Evolutionary conservation across 2,329 filamentous ascomycete species (phyloP).

Genomic region (Hymenoscyphus repandus): DNA sequence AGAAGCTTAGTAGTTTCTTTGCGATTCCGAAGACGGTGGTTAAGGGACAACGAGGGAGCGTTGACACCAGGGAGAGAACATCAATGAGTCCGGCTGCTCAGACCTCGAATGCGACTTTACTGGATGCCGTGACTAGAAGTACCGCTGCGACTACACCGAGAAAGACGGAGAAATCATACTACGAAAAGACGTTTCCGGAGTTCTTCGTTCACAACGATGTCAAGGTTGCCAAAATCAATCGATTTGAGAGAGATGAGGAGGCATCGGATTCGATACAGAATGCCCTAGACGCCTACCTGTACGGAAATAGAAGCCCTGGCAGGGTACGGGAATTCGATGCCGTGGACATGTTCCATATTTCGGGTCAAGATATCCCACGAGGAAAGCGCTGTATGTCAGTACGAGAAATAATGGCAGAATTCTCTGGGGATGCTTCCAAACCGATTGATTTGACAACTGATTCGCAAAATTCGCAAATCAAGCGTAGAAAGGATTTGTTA

Average conservation of each 20-base stretch:
- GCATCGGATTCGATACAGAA: conserved; percentile 46
- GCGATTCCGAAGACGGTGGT: conserved; percentile 10
- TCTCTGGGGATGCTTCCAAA: conserved; percentile 20
- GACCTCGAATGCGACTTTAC: conserved; percentile 12
- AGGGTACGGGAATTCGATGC: conserved; percentile 39
- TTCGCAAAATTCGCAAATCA: conserved; percentile 29
- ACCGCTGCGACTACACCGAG: conserved; percentile 17
- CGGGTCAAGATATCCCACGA: conserved; percentile 33
- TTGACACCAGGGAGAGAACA: conserved; percentile 19
- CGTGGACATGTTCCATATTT: conserved; percentile 42
- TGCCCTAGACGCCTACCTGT: conserved; percentile 48
- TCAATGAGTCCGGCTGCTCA: conserved; percentile 24
- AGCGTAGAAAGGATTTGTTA: conserved; percentile 19
- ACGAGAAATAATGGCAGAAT: conserved; percentile 29
- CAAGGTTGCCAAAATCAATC: conserved; percentile 54
- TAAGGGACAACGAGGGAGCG: conserved; percentile 13
- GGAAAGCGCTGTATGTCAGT: conserved; percentile 34
- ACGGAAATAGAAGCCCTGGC: conserved; percentile 43
- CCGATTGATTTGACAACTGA: conserved; percentile 30
- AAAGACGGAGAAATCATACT: conserved; percentile 39
- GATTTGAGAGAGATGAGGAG: conserved; percentile 53
- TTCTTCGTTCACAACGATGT: conserved; percentile 76
- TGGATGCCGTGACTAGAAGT: conserved; percentile 7
- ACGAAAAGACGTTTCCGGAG: conserved; percentile 68
- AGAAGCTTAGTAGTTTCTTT: conserved; percentile 31